Evolutionary conservation across 768 basidiomycete species (phyloP), one percentile per base, ranked within the genome.

Genomic region (Naganishia randhawae): DNA sequence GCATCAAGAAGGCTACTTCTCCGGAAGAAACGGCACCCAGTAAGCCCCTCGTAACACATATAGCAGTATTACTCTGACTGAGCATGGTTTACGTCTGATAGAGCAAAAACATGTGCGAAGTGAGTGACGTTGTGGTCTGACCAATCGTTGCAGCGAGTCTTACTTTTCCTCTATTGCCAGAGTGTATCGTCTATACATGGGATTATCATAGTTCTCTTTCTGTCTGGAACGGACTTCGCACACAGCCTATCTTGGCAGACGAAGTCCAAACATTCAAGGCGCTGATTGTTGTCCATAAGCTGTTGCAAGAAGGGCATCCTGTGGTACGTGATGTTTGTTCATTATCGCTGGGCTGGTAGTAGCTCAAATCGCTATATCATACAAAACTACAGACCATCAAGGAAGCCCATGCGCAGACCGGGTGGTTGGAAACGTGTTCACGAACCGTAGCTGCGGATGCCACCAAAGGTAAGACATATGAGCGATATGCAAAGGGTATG

Each of bases 191-290:
- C 29, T 99, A 93, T 80, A 98, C 96, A 8, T 97, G 94, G 94
- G 96, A 99, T 80, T 98, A 98, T 76, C 94, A 97, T 75, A 90
- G 93, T 22, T 97, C 94, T 39, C 88, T 91, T 73, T 94, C 94
- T 7, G 97, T 98, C 79, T 99, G 96, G 96, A 92, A 91, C 73
- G 92, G 92, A 32, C 84, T 99, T 8, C 85, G 96, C 33, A 96
- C 98, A 1, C 95, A 97, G 71, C 96, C 96, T 48, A 96, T 99
- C 74, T 82, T 99, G 31, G 87, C 93, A 4, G 96, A 99, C 80
- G 96, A 99, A 82, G 87, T 98, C 0, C 93, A 96, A 81, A 95
- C 96, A 0, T 99, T 98, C 85, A 99, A 99, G 81, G 90, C 91
- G 2, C 85, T 99, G 72, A 98, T 99, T 72, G 91, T 89, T 11